Percentiles rank a stretch among this genome's conserved stretches.
Evolutionary conservation across 2,329 filamentous ascomycete genomes (phyloP).

Genomic region (Alternaria gaisen): DNA sequence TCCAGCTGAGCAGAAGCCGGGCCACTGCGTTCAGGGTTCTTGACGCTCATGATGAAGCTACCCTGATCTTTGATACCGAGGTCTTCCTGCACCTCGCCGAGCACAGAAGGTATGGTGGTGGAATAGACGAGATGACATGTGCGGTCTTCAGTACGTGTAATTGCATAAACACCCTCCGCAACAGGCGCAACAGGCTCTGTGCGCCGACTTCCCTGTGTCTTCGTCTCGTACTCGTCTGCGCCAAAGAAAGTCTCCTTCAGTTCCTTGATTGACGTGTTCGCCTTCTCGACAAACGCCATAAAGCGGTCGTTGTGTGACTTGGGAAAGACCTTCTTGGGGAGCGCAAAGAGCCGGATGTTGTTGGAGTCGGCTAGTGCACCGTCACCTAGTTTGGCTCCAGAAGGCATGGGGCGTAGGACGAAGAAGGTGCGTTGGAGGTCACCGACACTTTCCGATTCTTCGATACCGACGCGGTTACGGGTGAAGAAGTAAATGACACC

Average conservation of each 20-base stretch:
- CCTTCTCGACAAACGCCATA: constrained; percentile 85
- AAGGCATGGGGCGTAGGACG: constrained; percentile 75
- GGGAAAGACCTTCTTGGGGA: constrained; percentile 87
- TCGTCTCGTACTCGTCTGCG: constrained; percentile 75
- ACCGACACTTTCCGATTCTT: constrained; percentile 71
- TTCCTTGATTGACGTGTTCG: constrained; percentile 69
- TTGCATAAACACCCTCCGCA: constrained; percentile 86
- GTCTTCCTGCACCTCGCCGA: constrained; percentile 77
- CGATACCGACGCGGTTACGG: constrained; percentile 76
- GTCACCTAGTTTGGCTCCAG: constrained; percentile 72
- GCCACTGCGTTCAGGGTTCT: constrained; percentile 77
- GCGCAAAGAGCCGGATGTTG: constrained; percentile 75
- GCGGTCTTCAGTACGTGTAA: constrained; percentile 72
- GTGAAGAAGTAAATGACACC: constrained; percentile 93
- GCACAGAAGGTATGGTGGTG: constrained; percentile 74
- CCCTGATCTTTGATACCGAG: constrained; percentile 76
- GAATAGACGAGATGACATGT: constrained; percentile 83
- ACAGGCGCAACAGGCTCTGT: constrained; percentile 75
- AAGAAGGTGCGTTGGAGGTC: constrained; percentile 84
- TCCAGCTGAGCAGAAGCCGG: constrained; percentile 71
- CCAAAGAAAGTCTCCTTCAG: constrained; percentile 77
- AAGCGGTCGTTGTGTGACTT: constrained; percentile 73
- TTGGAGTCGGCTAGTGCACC: constrained; percentile 64
- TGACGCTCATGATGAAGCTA: constrained; percentile 80
- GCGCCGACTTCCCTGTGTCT: constrained; percentile 75